Evolutionary conservation across 2,329 filamentous ascomycete genomes (phyloP).

Genomic region (Cryphonectria nitschkei): DNA sequence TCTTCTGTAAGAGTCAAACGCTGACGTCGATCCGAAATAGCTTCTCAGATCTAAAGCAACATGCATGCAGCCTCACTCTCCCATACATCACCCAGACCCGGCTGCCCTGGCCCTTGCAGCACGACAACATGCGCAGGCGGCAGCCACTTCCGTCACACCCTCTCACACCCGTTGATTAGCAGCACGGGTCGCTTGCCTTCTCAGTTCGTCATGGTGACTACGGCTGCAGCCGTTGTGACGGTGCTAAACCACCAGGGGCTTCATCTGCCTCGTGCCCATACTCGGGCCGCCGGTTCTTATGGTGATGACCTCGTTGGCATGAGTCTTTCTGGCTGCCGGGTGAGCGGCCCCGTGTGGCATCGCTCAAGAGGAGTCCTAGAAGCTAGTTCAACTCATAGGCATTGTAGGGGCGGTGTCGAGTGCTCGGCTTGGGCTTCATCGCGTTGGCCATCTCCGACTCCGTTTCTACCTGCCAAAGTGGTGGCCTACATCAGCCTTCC

Average conservation of each 20-base stretch:
- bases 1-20: not conserved
- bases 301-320: not conserved
- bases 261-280: not conserved
- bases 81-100: not conserved
- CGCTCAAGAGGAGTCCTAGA: not conserved
- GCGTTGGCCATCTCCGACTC: not conserved
- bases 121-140: conserved; percentile 2
- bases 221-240: not conserved
- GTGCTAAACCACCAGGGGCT: not conserved
- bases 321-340: not conserved
- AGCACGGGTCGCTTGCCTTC: not conserved
- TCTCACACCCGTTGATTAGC: not conserved
- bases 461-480: not conserved
- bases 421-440: not conserved
- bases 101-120: not conserved
- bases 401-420: not conserved
- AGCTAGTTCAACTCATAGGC: not conserved
- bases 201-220: not conserved
- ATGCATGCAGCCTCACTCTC: not conserved
- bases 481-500: not conserved
- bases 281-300: not conserved
- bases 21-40: not conserved
- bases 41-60: conserved; percentile 3
- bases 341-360: not conserved
- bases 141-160: conserved; percentile 6